Evolutionary conservation across 1,139 yeast genomes (phyloP), one percentile per base, ranked within the genome.

Genomic region (Suzukiozyma palmioleophila): DNA sequence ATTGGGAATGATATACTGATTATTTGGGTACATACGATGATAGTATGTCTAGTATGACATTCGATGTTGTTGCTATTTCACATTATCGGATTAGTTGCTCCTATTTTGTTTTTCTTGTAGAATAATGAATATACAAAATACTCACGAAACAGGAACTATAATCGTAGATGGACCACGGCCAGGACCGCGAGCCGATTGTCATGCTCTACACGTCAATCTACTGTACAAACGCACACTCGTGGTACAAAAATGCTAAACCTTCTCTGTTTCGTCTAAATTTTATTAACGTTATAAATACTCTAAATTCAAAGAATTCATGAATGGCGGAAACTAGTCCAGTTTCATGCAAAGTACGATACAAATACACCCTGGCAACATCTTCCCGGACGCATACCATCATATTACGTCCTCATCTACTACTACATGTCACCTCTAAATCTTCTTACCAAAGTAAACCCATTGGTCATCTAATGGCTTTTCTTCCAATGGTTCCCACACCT

Each of bases 391-490:
- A 18, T 5, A 7, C 22, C 22, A 18, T 7, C 22, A 5, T 5
- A 18, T 18, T 7, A 18, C 22, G 22, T 18, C 22, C 22, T 18
- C 22, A 5, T 5, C 22, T 18, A 5, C 22, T 5, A 18, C 22
- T 7, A 4, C 4, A 18, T 18, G 22, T 7, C 7, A 18, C 28
- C 28, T 25, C 56, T 62, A 77, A 41, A 75, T 58, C 57, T 74
- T 75, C 62, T 77, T 77, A 14, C 84, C 84, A 54, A 79, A 81
- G 62, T 81, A 81, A 34, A 75, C 79, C 87, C 87, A 81, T 57
- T 81, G 87, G 60, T 81, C 79, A 52, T 81, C 80, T 47, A 78
- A 66, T n/a, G 87, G 86, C 55, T 77, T 75, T 52, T 80, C 85
- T 52, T 76, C 81, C 49, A 81, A 68, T 46, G 76, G 81, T 49